phyloP scores from a whole-genome alignment of 345 rosid species.

The Anacardium occidentale region DNA sequence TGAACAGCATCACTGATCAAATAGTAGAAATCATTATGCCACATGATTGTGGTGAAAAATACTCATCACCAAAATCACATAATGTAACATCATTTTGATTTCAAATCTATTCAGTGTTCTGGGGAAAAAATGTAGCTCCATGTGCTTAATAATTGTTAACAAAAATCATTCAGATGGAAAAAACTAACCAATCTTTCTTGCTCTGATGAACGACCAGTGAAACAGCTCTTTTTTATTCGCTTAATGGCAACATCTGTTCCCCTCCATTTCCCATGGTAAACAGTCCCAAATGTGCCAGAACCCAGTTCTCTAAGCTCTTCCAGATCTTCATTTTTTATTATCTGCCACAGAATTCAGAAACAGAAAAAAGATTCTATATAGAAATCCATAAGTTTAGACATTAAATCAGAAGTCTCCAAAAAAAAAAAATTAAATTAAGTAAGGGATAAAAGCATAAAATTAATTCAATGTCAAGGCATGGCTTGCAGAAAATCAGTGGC shows the following conservation, averaged over 20 bases:
- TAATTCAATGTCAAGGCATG: too few relatives aligned
- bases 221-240: constrained; percentile 90
- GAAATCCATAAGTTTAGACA: not conserved
- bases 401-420: not conserved
- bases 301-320: constrained; percentile 95
- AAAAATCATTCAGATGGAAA: not conserved
- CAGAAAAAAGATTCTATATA: constrained; percentile 13
- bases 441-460: not conserved
- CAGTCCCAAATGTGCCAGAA: constrained; percentile 97
- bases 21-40: not conserved
- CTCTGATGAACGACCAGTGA: constrained; percentile 88
- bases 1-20: not conserved
- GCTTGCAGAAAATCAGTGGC: not conserved
- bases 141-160: not conserved
- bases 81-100: not conserved
- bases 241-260: constrained; percentile 98
- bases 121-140: not conserved
- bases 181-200: constrained; percentile 86
- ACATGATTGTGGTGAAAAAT: not conserved
- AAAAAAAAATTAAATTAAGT: too few relatives aligned
- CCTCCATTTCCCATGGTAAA: constrained; percentile 98
- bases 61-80: not conserved
- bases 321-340: constrained; percentile 85
- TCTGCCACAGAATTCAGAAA: constrained; percentile 34
- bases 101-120: not conserved